Conservation (phyloP, 345 rosid genomes). For the Moricandia moricandioides region DNA sequence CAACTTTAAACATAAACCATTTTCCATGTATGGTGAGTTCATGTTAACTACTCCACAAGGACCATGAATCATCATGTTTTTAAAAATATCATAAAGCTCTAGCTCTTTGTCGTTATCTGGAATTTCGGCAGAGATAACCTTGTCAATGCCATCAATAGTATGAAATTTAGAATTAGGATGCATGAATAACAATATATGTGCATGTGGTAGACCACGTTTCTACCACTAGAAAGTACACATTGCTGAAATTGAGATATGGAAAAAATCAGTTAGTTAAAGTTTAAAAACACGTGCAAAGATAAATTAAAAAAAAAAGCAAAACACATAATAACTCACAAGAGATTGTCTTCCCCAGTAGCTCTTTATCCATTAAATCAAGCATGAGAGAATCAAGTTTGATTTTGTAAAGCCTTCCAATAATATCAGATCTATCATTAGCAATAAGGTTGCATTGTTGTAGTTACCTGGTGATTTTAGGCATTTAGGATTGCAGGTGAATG, state of each 20-base stretch:
- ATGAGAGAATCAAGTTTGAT: no score
- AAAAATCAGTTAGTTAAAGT: no score
- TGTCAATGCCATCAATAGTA: not conserved
- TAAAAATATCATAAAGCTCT: not conserved
- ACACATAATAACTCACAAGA: not conserved
- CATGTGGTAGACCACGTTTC: not conserved
- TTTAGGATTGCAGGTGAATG: not conserved
- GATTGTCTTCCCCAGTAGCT: not conserved
- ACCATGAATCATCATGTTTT: not conserved
- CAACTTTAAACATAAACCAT: not conserved
- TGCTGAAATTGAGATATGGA: not conserved
- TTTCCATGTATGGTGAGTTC: not conserved
- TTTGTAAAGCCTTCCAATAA: not conserved
- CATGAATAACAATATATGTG: not conserved
- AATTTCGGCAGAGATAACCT: not conserved
- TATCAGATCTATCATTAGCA: not conserved
- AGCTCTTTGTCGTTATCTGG: not conserved
- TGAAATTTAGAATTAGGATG: not conserved
- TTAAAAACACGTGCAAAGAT: no score
- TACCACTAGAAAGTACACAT: not conserved
- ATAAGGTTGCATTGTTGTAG: not conserved
- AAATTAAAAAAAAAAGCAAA: no score
- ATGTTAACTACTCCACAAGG: not conserved
- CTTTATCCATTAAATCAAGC: not conserved
- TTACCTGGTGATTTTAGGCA: not conserved